Conservation (phyloP, 441 rosid genomes). For the Populus trichocarpa region DNA sequence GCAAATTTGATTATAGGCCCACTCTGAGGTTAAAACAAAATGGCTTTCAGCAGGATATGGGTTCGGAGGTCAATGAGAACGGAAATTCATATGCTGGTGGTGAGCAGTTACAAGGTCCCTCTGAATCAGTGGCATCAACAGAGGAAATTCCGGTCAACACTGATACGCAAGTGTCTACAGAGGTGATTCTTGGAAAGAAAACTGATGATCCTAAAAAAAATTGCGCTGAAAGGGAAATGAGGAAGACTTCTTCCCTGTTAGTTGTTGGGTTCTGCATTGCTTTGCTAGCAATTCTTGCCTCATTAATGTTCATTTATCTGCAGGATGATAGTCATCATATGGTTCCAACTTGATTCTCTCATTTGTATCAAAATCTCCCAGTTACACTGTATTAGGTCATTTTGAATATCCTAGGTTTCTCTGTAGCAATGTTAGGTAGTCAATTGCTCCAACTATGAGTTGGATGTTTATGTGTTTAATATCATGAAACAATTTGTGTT, state of each 20-base stretch:
- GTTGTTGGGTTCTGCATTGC: slow-evolving; percentile 34
- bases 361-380: slow-evolving; percentile 10
- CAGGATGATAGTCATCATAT: slow-evolving; percentile 38
- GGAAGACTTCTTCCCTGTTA: slow-evolving; percentile 32
- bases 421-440: neutral
- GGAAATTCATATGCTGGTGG: slow-evolving; percentile 25
- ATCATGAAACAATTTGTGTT: neutral
- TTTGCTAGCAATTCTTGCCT: slow-evolving; percentile 34
- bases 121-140: slow-evolving; percentile 73
- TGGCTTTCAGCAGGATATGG: slow-evolving; percentile 37
- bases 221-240: slow-evolving; percentile 21
- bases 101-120: slow-evolving; percentile 33
- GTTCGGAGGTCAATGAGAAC: slow-evolving; percentile 37
- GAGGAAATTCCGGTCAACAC: slow-evolving; percentile 37
- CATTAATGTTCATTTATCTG: slow-evolving; percentile 33
- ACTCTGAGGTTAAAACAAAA: slow-evolving; percentile 33
- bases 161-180: slow-evolving; percentile 20
- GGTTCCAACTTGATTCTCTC: slow-evolving; percentile 66
- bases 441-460: neutral
- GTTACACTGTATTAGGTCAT: slow-evolving; percentile 13
- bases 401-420: neutral
- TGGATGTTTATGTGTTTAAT: neutral
- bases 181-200: slow-evolving; percentile 19
- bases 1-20: slow-evolving; percentile 38
- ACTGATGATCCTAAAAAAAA: slow-evolving; percentile 8